A percentile compares a stretch with the other conserved stretches of the same genome.
Conservation (phyloP, 495 filamentous ascomycete genomes). For the Pyrenula massariospora region DNA sequence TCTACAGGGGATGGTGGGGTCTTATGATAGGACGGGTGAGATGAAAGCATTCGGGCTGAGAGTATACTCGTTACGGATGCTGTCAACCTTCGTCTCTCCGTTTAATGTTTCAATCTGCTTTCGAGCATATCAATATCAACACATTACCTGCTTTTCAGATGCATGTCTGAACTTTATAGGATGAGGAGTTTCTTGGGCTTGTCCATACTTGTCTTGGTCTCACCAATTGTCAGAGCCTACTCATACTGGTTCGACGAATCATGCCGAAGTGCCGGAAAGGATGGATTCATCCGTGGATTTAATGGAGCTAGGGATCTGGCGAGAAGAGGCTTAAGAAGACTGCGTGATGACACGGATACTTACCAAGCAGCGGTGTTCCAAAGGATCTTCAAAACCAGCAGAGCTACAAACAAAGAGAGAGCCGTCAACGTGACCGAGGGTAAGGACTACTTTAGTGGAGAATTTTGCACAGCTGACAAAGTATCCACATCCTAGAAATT, state of each 20-base stretch:
- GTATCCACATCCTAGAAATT: background rate
- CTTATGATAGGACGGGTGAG: no score
- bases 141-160: no score
- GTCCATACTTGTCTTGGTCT: background rate
- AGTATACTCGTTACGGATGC: no score
- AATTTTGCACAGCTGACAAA: background rate
- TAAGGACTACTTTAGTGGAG: background rate
- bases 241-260: background rate
- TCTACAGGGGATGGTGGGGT: no score
- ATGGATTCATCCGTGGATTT: background rate
- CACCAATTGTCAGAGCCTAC: background rate
- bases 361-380: background rate
- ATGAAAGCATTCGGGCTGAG: no score
- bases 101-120: no score
- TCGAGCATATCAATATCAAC: no score
- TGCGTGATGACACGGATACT: background rate
- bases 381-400: background rate
- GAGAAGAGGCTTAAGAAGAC: background rate
- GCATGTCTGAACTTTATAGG: no score
- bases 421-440: background rate
- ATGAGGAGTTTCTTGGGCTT: background rate
- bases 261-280: background rate
- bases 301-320: background rate
- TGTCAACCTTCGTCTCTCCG: no score
- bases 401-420: background rate